phyloP scores from a whole-genome alignment of 352 stramenopile species.

The Globisporangium heterothallicum region DNA sequence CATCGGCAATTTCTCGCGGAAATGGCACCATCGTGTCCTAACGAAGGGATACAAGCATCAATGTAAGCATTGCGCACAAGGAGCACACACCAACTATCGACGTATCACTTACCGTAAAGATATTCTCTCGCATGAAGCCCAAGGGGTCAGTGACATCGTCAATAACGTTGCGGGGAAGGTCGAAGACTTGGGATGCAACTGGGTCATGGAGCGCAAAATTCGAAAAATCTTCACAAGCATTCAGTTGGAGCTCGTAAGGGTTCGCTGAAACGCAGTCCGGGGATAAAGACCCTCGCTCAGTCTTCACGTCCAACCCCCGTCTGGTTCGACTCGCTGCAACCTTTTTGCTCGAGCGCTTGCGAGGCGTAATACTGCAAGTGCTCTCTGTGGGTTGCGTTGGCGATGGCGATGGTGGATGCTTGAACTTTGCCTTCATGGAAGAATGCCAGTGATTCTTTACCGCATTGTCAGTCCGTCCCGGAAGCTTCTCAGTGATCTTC shows the following conservation, averaged over 20 bases:
- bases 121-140: constrained; percentile 9
- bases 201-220: constrained; percentile 14
- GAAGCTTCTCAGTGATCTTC: constrained; percentile 95
- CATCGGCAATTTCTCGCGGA: constrained; percentile 1
- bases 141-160: constrained; percentile 13
- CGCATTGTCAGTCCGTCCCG: constrained; percentile 93
- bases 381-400: background rate
- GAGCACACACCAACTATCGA: background rate
- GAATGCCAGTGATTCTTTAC: constrained; percentile 98
- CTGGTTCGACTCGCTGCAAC: background rate
- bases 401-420: constrained; percentile 12
- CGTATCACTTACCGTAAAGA: constrained; percentile 1
- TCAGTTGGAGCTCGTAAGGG: background rate
- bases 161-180: constrained; percentile 13
- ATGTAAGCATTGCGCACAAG: background rate
- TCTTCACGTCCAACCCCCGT: constrained; percentile 1
- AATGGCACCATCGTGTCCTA: constrained; percentile 3
- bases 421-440: constrained; percentile 62
- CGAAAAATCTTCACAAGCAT: constrained; percentile 11
- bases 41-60: background rate
- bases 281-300: constrained; percentile 14
- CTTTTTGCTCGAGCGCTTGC: constrained; percentile 13
- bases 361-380: background rate
- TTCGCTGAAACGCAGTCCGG: constrained; percentile 13
- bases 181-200: constrained; percentile 9